These are phyloP conservation scores for Trichomonas tenax DNA, from an alignment of 208 protist genomes.

Conservation along the genomic window DNA sequence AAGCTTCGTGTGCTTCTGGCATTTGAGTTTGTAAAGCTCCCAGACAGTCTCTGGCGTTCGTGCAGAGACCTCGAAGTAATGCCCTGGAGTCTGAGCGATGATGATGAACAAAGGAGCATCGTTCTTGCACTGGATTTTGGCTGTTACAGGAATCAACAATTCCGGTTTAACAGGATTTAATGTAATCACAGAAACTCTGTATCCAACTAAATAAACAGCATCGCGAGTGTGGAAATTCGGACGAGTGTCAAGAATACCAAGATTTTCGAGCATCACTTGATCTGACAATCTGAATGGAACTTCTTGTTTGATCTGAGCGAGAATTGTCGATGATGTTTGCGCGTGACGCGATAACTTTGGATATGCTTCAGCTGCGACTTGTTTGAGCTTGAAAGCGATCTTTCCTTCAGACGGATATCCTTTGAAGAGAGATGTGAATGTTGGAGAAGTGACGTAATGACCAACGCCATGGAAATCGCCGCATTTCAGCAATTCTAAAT, in stretches of 20 bases:
- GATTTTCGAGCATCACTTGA: not conserved
- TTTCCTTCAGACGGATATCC: not conserved
- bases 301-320: not conserved
- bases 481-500: not conserved
- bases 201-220: not conserved
- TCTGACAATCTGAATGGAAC: not conserved
- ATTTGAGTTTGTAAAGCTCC: not conserved
- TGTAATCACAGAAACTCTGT: not conserved
- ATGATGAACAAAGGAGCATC: not conserved
- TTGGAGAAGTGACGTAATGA: not conserved
- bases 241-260: not conserved
- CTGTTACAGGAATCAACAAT: not conserved
- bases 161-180: not conserved
- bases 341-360: not conserved
- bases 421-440: not conserved
- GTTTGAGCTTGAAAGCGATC: not conserved
- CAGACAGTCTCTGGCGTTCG: not conserved
- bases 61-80: not conserved
- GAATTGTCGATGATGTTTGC: not conserved
- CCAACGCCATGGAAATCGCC: not conserved
- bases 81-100: not conserved
- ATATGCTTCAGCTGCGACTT: not conserved
- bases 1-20: not conserved
- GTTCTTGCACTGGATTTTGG: not conserved
- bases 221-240: not conserved